Conservation (phyloP, 306 rosid genomes). For the Dalbergia cultrata region DNA sequence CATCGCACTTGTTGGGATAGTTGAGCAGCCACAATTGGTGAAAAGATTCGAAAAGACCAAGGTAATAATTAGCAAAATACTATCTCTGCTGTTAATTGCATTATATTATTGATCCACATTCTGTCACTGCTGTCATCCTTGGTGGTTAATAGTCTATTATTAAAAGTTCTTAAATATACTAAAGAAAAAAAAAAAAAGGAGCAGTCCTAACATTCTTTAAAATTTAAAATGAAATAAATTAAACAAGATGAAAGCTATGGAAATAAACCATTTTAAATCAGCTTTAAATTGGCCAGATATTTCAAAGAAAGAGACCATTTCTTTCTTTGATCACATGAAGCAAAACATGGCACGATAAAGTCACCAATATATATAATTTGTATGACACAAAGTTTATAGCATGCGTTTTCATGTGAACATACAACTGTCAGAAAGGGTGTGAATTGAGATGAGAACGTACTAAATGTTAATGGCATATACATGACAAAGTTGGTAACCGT, state of each 20-base stretch:
- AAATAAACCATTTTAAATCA: not conserved
- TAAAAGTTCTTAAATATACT: not conserved
- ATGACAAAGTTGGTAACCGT: not conserved
- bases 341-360: not conserved
- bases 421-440: not conserved
- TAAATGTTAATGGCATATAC: not conserved
- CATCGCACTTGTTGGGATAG: not conserved
- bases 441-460: not conserved
- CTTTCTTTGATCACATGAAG: not conserved
- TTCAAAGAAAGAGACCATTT: not conserved
- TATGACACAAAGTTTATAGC: not conserved
- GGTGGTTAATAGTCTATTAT: not conserved
- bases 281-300: not conserved
- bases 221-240: not conserved
- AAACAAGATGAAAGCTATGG: too few relatives aligned
- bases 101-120: not conserved
- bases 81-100: not conserved
- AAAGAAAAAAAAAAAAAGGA: not conserved
- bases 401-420: constrained; percentile 27
- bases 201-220: not conserved
- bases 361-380: not conserved
- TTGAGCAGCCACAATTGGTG: constrained; percentile 2
- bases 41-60: not conserved
- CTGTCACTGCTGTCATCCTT: not conserved
- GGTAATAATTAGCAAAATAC: not conserved